Base-by-base conservation (phyloP, 805 yeast genomes). In the Clavispora phyllophila region DNA sequence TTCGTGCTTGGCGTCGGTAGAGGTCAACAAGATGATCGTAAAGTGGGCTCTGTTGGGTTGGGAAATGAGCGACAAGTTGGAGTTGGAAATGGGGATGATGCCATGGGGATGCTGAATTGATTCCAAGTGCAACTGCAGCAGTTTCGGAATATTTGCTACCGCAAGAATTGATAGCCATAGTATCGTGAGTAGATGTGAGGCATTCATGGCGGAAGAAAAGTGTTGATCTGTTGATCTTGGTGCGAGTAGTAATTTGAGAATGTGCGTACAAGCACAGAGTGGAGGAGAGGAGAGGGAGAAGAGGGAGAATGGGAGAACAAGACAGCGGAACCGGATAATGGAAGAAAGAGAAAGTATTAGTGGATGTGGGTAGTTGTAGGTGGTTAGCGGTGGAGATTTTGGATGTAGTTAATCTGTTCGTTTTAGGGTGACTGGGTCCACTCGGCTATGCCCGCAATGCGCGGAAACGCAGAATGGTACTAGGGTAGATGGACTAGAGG, bases 1-100 rank as follows among this genome's bases (percentile, higher is more conserved):
- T 0, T 63, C 65, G 42, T 72, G 70, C 18, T 64, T 54, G 5
- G 62, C 63, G 31, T 56, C 58, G 0, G 72, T 54, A 3, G 86
- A 72, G 0, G 88, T 81, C 32, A 81, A 63, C n/a, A 74, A 58
- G 0, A 80, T 42, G 2, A 82, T 60, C 7, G 79, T 60, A 50
- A 60, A 76, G 57, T 79, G 76, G 37, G 75, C 80, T 39, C 79
- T 39, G 15, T 46, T 24, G 15, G 40, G 42, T 23, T 37, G 48
- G 22, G 49, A 44, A 24, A 51, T 17, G 7, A 41, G 33, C 12
- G 47, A 39, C 14, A 51, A 33, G 31, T 51, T 41, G 9, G 54
- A 39, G 36, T 38, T 37, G 24, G 33, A 19, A 12, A 51, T 37
- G 19, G 48, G 44, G 9, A 50, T 36, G 12, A 51, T 44, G 10